Evolutionary conservation across 163 green algal species (phyloP), one percentile per base, ranked within the genome.

Genomic region (Scenedesmus sp.): DNA sequence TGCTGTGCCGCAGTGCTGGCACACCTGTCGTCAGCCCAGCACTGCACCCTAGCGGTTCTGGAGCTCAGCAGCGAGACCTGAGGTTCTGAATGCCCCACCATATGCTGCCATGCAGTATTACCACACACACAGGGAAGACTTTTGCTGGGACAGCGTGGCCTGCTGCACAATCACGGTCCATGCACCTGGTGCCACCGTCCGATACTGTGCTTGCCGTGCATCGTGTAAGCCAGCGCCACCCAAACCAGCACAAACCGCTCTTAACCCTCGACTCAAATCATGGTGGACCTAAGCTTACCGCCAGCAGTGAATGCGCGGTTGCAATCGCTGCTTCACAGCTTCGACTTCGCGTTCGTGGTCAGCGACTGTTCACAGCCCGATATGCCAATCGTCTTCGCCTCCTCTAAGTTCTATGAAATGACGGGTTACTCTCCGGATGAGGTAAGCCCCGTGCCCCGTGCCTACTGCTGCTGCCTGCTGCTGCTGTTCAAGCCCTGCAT

Each of bases 331-430:
- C 81, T 92, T 46, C 20, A 88, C 9, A 34, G n/a, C 20, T 90
- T 92, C 54, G 74, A 89, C 12, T 92, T 92, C 67, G 82, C 94
- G 12, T 96, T 96, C 84, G 89, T 92, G 46, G 76, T 96, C 54
- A 87, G 64, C 54, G 92, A 95, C 16, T 59, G 67, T 18, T 91
- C 84, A 16, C 52, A 88, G 20, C 81, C 91, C 16, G 94, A 96
- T 57, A 94, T 90, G 66, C 92, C 92, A 0, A 91, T 94, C 5
- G 77, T 90, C 12, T 93, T 88, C 20, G 92, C 89, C 18, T 87
- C 54, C 55, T 56, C 9, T 15, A 26, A 73, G 20, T 92, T 95
- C 73, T 94, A 92, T 20, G 18, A 87, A 1, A 91, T 94, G 81
- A 95, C 91, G 4, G 93, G 93, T 10, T 95, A 94, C 59, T 18